phyloP scores from a whole-genome alignment of 2,329 filamentous ascomycete species.

The Pyricularia pennisetigena region DNA sequence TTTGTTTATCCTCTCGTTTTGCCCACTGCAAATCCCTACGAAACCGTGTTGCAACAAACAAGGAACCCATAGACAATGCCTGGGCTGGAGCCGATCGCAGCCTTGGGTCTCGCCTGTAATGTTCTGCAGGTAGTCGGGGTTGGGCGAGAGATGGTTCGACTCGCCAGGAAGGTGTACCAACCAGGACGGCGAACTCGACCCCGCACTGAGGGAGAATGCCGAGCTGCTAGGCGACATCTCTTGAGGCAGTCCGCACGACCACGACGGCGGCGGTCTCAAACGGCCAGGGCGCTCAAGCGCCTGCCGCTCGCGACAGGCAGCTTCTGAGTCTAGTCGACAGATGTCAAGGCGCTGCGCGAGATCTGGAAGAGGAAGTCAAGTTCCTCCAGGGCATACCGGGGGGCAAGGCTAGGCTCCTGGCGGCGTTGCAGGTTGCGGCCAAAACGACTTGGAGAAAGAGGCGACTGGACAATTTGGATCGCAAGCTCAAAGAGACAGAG shows the following conservation, averaged over 20 bases:
- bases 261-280: not conserved
- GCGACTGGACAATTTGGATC: constrained; percentile 11
- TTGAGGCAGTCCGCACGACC: not conserved
- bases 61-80: not conserved
- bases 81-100: constrained; percentile 8
- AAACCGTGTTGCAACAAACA: not conserved
- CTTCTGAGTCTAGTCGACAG: not conserved
- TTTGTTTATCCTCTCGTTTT: too few relatives aligned
- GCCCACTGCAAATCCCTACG: too few relatives aligned
- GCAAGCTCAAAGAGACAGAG: constrained; percentile 8
- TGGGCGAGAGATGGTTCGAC: constrained; percentile 9
- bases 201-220: not conserved
- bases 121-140: constrained; percentile 15
- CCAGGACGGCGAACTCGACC: constrained; percentile 4
- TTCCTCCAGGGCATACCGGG: not conserved
- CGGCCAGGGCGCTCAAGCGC: not conserved
- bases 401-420: not conserved
- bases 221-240: not conserved
- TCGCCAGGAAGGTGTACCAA: constrained; percentile 13
- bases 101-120: constrained; percentile 15
- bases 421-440: not conserved
- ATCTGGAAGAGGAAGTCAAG: not conserved
- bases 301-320: not conserved
- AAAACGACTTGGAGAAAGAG: constrained; percentile 14
- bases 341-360: not conserved